Evolutionary conservation across 78 protist species (phyloP).

Genomic region (slime mould (Dictyostelium discoideum)): dicty_2.7 NC_007088.5:4247001-4247500

Average conservation of each 20-base stretch:
- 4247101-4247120: slow-evolving; percentile 22
- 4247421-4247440: neutral
- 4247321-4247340: neutral
- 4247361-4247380: neutral
- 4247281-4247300: neutral
- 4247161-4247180: neutral
- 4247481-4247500: neutral
- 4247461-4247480: neutral
- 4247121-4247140: neutral
- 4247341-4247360: neutral
- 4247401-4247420: neutral
- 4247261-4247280: neutral
- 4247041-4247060: too few species aligned
- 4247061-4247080: slow-evolving; percentile 47
- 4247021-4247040: too few species aligned
- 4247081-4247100: slow-evolving; percentile 32
- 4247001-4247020: neutral
- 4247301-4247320: neutral
- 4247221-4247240: neutral
- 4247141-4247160: neutral
- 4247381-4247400: neutral
- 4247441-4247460: neutral
- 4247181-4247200: neutral
- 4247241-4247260: neutral
- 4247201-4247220: neutral